Conservation (phyloP, 1,284 basidiomycete species). For the Apiotrichum gamsii region DNA sequence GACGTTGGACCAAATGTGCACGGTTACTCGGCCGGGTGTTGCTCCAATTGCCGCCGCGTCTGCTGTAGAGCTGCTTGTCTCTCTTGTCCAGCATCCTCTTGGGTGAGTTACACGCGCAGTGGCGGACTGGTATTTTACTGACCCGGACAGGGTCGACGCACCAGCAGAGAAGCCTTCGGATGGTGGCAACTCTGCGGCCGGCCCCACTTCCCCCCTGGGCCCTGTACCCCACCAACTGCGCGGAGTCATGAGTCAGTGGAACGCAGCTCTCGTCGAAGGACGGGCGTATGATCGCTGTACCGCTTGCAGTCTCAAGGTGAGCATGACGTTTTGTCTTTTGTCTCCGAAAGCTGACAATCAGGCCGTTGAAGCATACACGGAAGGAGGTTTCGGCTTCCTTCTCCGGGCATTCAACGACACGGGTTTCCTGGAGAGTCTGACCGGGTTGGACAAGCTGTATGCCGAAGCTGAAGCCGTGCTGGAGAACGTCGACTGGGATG, state of each 20-base stretch:
- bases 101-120: slow-evolving; percentile 54
- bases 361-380: slow-evolving; percentile 71
- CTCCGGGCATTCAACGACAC: slow-evolving; percentile 76
- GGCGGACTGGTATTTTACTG: no score
- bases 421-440: slow-evolving; percentile 72
- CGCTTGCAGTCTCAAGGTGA: slow-evolving; percentile 73
- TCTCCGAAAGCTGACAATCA: slow-evolving; percentile 37
- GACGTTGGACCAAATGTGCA: slow-evolving; percentile 98
- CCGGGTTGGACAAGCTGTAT: slow-evolving; percentile 77
- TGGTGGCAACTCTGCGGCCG: no score
- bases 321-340: slow-evolving; percentile 25
- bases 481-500: slow-evolving; percentile 20
- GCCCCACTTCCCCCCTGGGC: slow-evolving; percentile 61
- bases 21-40: slow-evolving; percentile 92
- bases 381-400: slow-evolving; percentile 70
- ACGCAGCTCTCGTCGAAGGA: slow-evolving; percentile 74
- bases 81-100: slow-evolving; percentile 79
- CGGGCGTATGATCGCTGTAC: slow-evolving; percentile 84
- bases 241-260: slow-evolving; percentile 80
- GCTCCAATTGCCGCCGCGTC: slow-evolving; percentile 86
- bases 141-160: slow-evolving; percentile 55
- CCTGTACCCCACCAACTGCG: slow-evolving; percentile 89
- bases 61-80: slow-evolving; percentile 86
- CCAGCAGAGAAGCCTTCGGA: slow-evolving; percentile 49
- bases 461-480: slow-evolving; percentile 54